phyloP scores from a whole-genome alignment of 2,329 filamentous ascomycete species.

The Colletotrichum melonis region DNA sequence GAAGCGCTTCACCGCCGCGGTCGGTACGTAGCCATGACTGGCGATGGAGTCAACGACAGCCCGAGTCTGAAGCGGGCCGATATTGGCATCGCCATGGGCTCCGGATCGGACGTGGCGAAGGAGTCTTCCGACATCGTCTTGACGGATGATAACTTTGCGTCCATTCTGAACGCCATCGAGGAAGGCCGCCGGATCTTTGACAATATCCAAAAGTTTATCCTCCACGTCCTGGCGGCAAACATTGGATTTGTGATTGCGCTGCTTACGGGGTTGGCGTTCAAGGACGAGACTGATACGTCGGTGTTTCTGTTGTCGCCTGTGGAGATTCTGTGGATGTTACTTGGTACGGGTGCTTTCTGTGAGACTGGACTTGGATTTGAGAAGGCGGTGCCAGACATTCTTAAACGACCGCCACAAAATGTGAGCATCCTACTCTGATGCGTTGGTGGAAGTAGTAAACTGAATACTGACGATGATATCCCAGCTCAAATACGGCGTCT shows the following conservation, averaged over 20 bases:
- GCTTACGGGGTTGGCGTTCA: slow-evolving; percentile 73
- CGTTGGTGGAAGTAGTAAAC: no score
- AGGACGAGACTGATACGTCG: slow-evolving; percentile 67
- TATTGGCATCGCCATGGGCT: slow-evolving; percentile 75
- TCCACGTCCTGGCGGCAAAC: slow-evolving; percentile 71
- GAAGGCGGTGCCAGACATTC: slow-evolving; percentile 70
- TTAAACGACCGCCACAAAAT: slow-evolving; percentile 65
- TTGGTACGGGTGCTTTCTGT: slow-evolving; percentile 74
- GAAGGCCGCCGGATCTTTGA: slow-evolving; percentile 74
- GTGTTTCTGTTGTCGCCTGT: slow-evolving; percentile 75
- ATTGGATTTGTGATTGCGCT: slow-evolving; percentile 72
- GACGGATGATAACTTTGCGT: slow-evolving; percentile 75
- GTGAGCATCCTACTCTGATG: no score
- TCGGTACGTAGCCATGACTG: slow-evolving; percentile 72
- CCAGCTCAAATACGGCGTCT: slow-evolving; percentile 56
- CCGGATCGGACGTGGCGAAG: slow-evolving; percentile 73
- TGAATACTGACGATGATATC: no score
- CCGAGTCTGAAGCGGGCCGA: slow-evolving; percentile 72
- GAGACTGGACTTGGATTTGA: slow-evolving; percentile 78
- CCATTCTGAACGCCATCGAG: slow-evolving; percentile 72
- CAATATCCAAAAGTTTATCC: slow-evolving; percentile 73
- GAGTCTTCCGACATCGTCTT: slow-evolving; percentile 71
- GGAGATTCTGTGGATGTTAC: slow-evolving; percentile 72
- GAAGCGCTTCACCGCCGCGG: slow-evolving; percentile 73
- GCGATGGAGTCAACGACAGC: slow-evolving; percentile 74